A percentile compares a stretch with the other conserved stretches of the same genome.
Evolutionary conservation across 108 stramenopile genomes (phyloP).

Genomic region (Fistulifera pelliculosa): DNA sequence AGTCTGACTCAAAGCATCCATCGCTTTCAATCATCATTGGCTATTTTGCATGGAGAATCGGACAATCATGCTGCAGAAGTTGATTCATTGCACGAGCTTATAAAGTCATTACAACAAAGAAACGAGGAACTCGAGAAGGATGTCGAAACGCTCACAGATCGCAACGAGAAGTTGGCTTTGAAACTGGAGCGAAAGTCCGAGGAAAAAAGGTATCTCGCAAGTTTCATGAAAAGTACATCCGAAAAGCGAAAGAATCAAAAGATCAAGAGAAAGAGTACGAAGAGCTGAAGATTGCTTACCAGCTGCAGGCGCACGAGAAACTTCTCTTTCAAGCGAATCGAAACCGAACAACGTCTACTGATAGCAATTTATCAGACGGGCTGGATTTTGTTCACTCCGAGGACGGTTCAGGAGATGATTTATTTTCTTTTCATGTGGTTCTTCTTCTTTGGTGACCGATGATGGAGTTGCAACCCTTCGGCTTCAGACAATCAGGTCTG

Average conservation of each 20-base stretch:
- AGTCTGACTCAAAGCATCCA: slow-evolving; percentile 21
- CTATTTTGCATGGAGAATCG: slow-evolving; percentile 19
- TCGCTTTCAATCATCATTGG: slow-evolving; percentile 25
- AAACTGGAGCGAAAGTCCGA: background rate
- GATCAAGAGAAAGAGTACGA: slow-evolving; percentile 5
- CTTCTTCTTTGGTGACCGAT: slow-evolving; percentile 7
- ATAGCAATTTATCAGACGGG: slow-evolving; percentile 16
- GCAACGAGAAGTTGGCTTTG: slow-evolving; percentile 18
- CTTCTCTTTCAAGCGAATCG: slow-evolving; percentile 7
- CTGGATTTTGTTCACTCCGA: slow-evolving; percentile 19
- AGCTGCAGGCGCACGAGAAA: slow-evolving; percentile 7
- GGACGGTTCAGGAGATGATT: background rate
- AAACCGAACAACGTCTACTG: slow-evolving; percentile 4
- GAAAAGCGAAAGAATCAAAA: slow-evolving; percentile 1
- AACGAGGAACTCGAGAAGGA: slow-evolving; percentile 17
- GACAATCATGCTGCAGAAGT: slow-evolving; percentile 10
- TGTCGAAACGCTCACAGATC: slow-evolving; percentile 17
- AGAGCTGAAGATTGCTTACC: slow-evolving; percentile 5
- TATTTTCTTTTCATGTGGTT: background rate
- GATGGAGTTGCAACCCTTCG: slow-evolving; percentile 15
- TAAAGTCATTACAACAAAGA: background rate
- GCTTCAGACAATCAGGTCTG: background rate
- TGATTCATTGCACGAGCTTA: background rate
- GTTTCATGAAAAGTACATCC: slow-evolving; percentile 2
- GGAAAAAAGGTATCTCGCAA: slow-evolving; percentile 1